Conservation (phyloP, 495 filamentous ascomycete species). For the Hypoxylon fuscum region DNA sequence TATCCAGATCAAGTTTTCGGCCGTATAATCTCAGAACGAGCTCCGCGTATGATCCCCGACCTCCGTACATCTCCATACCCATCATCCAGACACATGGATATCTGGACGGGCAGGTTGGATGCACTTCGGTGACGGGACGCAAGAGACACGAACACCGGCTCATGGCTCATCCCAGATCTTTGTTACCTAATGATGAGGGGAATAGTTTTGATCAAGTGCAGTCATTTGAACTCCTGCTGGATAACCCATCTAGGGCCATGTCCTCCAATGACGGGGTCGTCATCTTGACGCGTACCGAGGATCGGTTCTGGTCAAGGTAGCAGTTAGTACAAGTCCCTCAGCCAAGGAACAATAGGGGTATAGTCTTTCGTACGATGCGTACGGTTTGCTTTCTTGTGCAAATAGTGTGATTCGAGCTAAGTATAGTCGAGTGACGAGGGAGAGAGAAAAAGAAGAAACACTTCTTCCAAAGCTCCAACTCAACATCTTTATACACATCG, state of each 20-base stretch:
- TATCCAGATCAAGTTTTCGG: slow-evolving; percentile 97
- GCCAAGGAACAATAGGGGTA: not conserved
- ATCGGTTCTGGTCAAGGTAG: slow-evolving; percentile 37
- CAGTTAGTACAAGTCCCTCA: slow-evolving; percentile 21
- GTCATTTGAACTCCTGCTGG: slow-evolving; percentile 42
- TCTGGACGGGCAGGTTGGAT: slow-evolving; percentile 17
- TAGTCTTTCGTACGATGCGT: slow-evolving; percentile 30
- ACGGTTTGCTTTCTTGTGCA: slow-evolving; percentile 17
- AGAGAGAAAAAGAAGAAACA: slow-evolving; percentile 3
- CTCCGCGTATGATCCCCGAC: slow-evolving; percentile 30
- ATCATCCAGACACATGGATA: slow-evolving; percentile 1
- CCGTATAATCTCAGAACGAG: slow-evolving; percentile 90
- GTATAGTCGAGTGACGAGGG: slow-evolving; percentile 2
- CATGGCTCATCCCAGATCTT: slow-evolving; percentile 48
- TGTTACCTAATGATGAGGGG: slow-evolving; percentile 49
- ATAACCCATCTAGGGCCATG: slow-evolving; percentile 46
- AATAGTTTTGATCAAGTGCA: slow-evolving; percentile 44
- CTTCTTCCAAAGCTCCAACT: not conserved
- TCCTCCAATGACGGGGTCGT: slow-evolving; percentile 33
- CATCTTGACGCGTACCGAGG: slow-evolving; percentile 47
- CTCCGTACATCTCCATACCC: slow-evolving; percentile 25
- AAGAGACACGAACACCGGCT: slow-evolving; percentile 48
- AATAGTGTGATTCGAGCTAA: slow-evolving; percentile 6
- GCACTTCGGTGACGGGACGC: slow-evolving; percentile 24
- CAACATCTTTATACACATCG: slow-evolving; percentile 32